phyloP scores from a whole-genome alignment of 371 early-diverging fungal species.

The Entomophthora muscae region DNA sequence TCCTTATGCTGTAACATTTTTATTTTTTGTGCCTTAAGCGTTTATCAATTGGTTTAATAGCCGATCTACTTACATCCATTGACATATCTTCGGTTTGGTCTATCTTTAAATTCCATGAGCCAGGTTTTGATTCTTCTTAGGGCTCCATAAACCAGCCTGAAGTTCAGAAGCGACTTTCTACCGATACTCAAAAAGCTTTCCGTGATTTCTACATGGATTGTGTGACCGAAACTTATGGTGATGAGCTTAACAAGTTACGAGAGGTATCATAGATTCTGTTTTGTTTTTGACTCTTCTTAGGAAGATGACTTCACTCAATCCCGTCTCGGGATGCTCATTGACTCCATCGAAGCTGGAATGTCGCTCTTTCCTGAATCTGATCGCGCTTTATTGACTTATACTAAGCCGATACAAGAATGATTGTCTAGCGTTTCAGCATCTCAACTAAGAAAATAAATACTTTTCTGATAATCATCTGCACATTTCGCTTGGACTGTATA shows the following conservation, averaged over 20 bases:
- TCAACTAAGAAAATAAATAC: too few relatives aligned
- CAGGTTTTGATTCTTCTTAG: too few relatives aligned
- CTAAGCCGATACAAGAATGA: too few relatives aligned
- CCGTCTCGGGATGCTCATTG: background rate
- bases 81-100: too few relatives aligned
- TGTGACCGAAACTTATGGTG: background rate
- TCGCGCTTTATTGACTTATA: background rate
- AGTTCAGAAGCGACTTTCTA: background rate
- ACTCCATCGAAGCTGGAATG: background rate
- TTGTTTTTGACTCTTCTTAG: background rate
- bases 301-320: background rate
- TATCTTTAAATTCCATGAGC: too few relatives aligned
- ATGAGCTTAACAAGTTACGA: background rate
- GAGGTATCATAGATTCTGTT: conserved; percentile 2
- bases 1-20: too few relatives aligned
- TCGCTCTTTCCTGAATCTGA: background rate
- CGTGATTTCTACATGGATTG: background rate
- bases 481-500: too few relatives aligned
- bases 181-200: background rate
- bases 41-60: too few relatives aligned
- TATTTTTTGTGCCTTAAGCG: too few relatives aligned
- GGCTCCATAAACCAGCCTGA: background rate
- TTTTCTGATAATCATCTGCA: too few relatives aligned
- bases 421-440: too few relatives aligned
- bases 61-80: too few relatives aligned